Conservation (phyloP, 2,329 filamentous ascomycete species). For the Sporothrix curviconia region DNA sequence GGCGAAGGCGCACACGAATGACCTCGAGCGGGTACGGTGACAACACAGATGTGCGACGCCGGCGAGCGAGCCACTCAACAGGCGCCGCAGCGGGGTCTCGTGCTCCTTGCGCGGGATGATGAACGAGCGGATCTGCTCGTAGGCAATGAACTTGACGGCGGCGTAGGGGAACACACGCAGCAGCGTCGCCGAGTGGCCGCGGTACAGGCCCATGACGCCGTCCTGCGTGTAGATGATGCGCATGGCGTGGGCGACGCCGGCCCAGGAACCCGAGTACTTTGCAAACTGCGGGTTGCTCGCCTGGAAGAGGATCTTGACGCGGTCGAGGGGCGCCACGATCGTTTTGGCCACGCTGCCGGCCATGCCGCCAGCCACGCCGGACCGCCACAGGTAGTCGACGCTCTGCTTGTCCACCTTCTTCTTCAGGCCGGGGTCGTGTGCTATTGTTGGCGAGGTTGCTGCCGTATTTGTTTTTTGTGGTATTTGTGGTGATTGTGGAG, state of each 20-base stretch:
- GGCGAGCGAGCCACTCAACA: slow-evolving; percentile 66
- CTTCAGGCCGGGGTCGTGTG: slow-evolving; percentile 41
- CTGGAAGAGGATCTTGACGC: slow-evolving; percentile 98
- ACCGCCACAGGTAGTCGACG: slow-evolving; percentile 76
- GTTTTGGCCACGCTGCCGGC: slow-evolving; percentile 95
- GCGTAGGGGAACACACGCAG: slow-evolving; percentile 96
- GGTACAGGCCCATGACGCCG: slow-evolving; percentile 72
- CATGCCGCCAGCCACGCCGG: slow-evolving; percentile 78
- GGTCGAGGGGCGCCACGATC: slow-evolving; percentile 87
- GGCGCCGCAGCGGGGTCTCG: slow-evolving; percentile 73
- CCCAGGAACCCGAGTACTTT: slow-evolving; percentile 87
- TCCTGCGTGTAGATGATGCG: slow-evolving; percentile 73
- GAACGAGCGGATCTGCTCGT: slow-evolving; percentile 83
- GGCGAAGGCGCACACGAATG: slow-evolving; percentile 80
- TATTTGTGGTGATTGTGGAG: not conserved
- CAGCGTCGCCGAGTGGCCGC: slow-evolving; percentile 89
- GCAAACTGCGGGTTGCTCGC: slow-evolving; percentile 88
- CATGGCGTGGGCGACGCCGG: slow-evolving; percentile 74
- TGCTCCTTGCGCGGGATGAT: slow-evolving; percentile 66
- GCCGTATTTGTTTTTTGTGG: too few species aligned
- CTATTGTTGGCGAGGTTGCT: slow-evolving; percentile 21
- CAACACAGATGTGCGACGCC: slow-evolving; percentile 89
- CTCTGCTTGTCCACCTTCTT: slow-evolving; percentile 60
- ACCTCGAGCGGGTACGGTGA: slow-evolving; percentile 95
- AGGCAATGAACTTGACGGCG: slow-evolving; percentile 94